Conservation (phyloP, 768 basidiomycete species). For the Rubroboletus satanas region DNA sequence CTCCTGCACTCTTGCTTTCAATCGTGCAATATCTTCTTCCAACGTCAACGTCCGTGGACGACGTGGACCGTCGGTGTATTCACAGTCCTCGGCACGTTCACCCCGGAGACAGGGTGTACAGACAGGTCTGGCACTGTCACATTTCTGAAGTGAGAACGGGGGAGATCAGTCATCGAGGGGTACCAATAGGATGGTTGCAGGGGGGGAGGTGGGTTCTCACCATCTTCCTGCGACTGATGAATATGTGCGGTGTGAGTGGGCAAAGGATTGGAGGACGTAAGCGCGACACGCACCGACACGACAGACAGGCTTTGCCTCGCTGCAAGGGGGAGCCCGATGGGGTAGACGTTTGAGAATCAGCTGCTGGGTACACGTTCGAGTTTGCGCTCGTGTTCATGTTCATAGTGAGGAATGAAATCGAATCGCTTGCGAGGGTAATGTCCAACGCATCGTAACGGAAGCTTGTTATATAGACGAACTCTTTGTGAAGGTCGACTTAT, state of each 20-base stretch:
- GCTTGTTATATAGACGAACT: conserved; percentile 12
- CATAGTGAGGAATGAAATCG: background rate
- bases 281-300: conserved; percentile 43
- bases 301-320: conserved; percentile 48
- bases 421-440: background rate
- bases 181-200: too few relatives aligned
- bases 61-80: conserved; percentile 62
- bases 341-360: conserved; percentile 1
- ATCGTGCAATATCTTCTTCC: conserved; percentile 53
- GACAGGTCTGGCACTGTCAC: conserved; percentile 60
- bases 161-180: background rate
- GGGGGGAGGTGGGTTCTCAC: conserved; percentile 22
- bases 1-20: conserved; percentile 56
- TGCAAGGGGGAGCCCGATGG: conserved; percentile 30
- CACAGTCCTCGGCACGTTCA: conserved; percentile 63
- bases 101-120: conserved; percentile 61
- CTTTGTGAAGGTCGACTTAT: too few relatives aligned
- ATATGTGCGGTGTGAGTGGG: background rate
- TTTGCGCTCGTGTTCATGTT: background rate
- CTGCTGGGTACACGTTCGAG: background rate
- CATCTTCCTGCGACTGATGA: conserved; percentile 46
- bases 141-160: conserved; percentile 43
- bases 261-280: background rate
- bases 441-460: background rate
- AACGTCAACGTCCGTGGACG: conserved; percentile 57